Evolutionary conservation across 2,329 filamentous ascomycete genomes (phyloP), one percentile per base, ranked within the genome.

Genomic region (Dryadomyces quercus-mongolicae): DNA sequence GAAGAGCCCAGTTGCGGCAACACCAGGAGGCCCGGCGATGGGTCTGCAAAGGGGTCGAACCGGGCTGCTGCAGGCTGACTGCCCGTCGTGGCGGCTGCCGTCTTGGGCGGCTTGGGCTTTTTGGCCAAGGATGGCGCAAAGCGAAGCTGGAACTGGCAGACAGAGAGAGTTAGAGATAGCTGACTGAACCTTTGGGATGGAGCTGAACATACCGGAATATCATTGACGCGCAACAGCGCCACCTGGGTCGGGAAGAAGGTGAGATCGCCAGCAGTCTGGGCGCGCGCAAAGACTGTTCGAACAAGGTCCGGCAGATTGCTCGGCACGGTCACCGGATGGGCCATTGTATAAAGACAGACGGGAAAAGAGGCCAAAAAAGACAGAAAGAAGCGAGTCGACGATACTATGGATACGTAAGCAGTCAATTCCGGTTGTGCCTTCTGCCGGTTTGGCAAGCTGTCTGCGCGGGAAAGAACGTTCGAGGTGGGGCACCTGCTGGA

Each of bases 41-140:
- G 84, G 56, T 80, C 72, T 38, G 77, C 80, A 65, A 89, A 89
- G 4, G 84, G 83, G 64, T 88, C 78, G 61, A 77, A 73, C 2
- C 47, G 12, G 13, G 15, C 8, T 16, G 34, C 15, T 2, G 70
- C 70, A 51, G 5, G 68, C 63, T 2, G 61, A 69, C 61, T 75
- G 85, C 83, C 62, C 88, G 88, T 78, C 79, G 49, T 22, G 10
- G 31, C 44, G 18, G 6, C 36, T 12, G 36, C 45, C 34, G 75
- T 75, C 60, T 72, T 67, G 5, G 67, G 64, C 4, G 61, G 70
- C 61, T 75, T 80, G 5, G 85, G 84, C 62, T 88, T 88, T 62
- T 78, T 79, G 49, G 82, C 82, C 5, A 89, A 73, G 0, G 83
- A 69, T 0, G 84, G 84, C 9, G 84, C 85, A 71, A 81, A 88